phyloP scores from a whole-genome alignment of 164 flowering plant genomes.

The Vitis amurensis region DNA sequence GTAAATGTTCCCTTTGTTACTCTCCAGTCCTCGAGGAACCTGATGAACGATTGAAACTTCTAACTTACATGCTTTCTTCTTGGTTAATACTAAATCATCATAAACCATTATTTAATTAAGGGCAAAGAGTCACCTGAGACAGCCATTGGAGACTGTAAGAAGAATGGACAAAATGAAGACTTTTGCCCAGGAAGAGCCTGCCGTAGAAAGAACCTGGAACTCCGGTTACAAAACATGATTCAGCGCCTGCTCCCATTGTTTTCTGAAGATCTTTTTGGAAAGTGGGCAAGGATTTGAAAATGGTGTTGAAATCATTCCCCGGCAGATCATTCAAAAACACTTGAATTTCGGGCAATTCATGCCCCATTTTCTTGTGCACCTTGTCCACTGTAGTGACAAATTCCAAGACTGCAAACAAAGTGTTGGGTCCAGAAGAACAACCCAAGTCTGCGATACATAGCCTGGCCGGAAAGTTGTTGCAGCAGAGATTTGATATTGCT shows the following conservation, averaged over 20 bases:
- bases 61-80: neutral
- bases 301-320: slow-evolving; percentile 60
- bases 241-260: slow-evolving; percentile 21
- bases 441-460: slow-evolving; percentile 64
- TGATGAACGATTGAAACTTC: slow-evolving; percentile 4
- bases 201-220: slow-evolving; percentile 64
- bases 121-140: slow-evolving; percentile 42
- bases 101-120: neutral
- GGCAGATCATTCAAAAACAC: slow-evolving; percentile 69
- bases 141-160: slow-evolving; percentile 67
- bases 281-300: slow-evolving; percentile 37
- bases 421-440: slow-evolving; percentile 77
- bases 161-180: slow-evolving; percentile 61
- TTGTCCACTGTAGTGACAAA: slow-evolving; percentile 28
- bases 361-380: slow-evolving; percentile 9
- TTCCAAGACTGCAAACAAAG: slow-evolving; percentile 37
- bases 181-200: slow-evolving; percentile 47
- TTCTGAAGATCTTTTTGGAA: slow-evolving; percentile 26
- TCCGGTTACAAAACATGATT: slow-evolving; percentile 44
- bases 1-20: slow-evolving; percentile 53
- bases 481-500: slow-evolving; percentile 31
- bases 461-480: slow-evolving; percentile 14
- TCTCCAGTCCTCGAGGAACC: slow-evolving; percentile 51
- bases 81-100: too few species aligned
- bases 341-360: slow-evolving; percentile 31